Evolutionary conservation across 2,329 filamentous ascomycete species (phyloP).

Genomic region (Decorospora gaudefroyi): DNA sequence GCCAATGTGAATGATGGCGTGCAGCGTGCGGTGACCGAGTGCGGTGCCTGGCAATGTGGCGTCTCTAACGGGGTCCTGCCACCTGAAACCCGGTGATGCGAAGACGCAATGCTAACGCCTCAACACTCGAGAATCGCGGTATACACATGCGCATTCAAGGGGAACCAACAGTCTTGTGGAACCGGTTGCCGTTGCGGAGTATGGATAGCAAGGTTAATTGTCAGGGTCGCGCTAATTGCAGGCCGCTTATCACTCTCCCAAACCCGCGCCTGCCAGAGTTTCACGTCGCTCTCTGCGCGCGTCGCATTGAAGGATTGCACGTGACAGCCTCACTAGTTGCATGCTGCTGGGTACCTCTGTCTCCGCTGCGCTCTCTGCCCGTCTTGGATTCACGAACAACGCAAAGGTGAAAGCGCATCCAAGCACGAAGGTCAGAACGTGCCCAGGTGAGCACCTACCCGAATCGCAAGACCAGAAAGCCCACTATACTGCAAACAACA

Average conservation of each 20-base stretch:
- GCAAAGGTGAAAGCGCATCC: too few relatives aligned
- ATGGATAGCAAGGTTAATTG: conserved; percentile 13
- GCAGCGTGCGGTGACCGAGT: conserved; percentile 1
- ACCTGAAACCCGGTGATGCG: conserved; percentile 12
- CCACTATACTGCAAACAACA: conserved; percentile 7
- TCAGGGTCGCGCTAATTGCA: conserved; percentile 19
- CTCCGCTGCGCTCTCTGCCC: too few relatives aligned
- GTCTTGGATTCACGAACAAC: too few relatives aligned
- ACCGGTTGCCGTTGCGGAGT: conserved; percentile 16
- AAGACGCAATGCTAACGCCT: conserved; percentile 9
- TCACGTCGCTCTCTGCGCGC: too few relatives aligned
- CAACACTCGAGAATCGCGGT: background rate
- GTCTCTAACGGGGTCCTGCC: conserved; percentile 13
- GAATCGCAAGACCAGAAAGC: conserved; percentile 1
- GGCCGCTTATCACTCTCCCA: too few relatives aligned
- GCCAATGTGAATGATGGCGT: conserved; percentile 9
- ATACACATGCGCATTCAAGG: background rate
- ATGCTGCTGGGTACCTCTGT: too few relatives aligned
- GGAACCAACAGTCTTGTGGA: conserved; percentile 6
- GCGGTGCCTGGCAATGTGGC: conserved; percentile 1
- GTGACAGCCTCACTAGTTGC: too few relatives aligned
- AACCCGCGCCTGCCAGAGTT: too few relatives aligned
- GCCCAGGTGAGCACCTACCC: conserved; percentile 3
- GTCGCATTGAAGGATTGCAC: too few relatives aligned
- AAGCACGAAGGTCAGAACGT: too few relatives aligned